Evolutionary conservation across 164 flowering plant species (phyloP), one percentile per base, ranked within the genome.

Genomic region (Protea cynaroides): DNA sequence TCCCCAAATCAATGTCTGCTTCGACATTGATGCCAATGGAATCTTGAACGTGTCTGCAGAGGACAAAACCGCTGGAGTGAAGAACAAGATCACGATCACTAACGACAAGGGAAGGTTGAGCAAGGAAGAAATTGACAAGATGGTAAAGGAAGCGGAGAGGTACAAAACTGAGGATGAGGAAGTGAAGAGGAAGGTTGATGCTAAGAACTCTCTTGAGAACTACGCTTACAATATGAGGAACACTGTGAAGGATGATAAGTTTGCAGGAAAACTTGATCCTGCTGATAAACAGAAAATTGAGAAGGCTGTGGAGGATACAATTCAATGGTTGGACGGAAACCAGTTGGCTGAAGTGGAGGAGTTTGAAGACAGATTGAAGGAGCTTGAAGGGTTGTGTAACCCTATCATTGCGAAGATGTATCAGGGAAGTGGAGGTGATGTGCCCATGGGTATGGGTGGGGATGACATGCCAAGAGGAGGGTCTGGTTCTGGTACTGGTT

Each of bases 301-400:
- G 43, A 61, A 68, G 59, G 69, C 76, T 2, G 57, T 73, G 29
- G 72, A 65, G 52, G 69, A 69, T 38, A 22, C 63, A 11, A 49
- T 73, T 1, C 57, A 69, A 21, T 73, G 76, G 72, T 25, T 73
- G 60, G 72, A 72, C 7, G 34, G 14, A 55, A 69, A 69, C 19
- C 62, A 56, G 56, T 24, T 62, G 56, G 71, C 66, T 13, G 65
- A 65, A 34, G 71, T 61, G 40, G 80, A 74, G 13, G 80, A 74
- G 34, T 34, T 77, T 11, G 78, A 77, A 54, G 75, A 74, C 34
- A 78, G 75, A 73, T 37, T 66, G 72, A 75, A 72, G 68, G 81
- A 78, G 60, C 37, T 78, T 51, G 81, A 78, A 29, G 34, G 34
- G 34, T 29, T 29, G 5, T 49, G 52, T 49, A 49, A 49, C n/a